These are phyloP conservation scores for Coemansia erecta DNA, from an alignment of 192 early-diverging fungal species.

Conservation along the genomic window DNA sequence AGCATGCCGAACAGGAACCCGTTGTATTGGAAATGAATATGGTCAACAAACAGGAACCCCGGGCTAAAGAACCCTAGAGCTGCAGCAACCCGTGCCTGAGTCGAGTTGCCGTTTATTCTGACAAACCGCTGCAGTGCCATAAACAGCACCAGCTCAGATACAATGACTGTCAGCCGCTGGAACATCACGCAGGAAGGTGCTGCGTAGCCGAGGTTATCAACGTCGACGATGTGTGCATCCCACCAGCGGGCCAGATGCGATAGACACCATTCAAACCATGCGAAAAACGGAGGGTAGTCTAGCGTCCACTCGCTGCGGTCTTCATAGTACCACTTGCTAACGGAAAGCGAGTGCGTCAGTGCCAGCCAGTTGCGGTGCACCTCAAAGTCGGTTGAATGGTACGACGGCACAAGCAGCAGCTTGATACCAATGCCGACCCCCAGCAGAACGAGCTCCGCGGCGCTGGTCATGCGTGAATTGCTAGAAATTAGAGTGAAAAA, in stretches of 20 bases:
- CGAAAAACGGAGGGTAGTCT: conserved; percentile 98
- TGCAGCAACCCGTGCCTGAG: conserved; percentile 50
- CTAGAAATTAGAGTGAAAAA: neutral
- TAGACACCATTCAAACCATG: conserved; percentile 87
- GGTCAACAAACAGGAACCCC: conserved; percentile 83
- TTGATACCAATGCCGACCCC: conserved; percentile 48
- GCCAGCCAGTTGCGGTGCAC: conserved; percentile 98
- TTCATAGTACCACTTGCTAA: conserved; percentile 84
- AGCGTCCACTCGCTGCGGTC: conserved; percentile 88
- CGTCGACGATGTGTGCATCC: conserved; percentile 75
- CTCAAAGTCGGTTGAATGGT: conserved; percentile 97
- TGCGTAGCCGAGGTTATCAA: conserved; percentile 68
- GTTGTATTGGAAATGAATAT: conserved; percentile 99
- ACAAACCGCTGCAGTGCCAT: conserved; percentile 62
- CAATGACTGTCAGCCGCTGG: conserved; percentile 80
- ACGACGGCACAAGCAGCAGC: conserved; percentile 71
- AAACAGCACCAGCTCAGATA: conserved; percentile 77
- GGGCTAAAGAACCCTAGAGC: conserved; percentile 66
- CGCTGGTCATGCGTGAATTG: conserved; percentile 18
- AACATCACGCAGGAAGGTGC: conserved; percentile 70
- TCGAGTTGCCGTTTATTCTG: conserved; percentile 13
- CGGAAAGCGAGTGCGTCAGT: conserved; percentile 81
- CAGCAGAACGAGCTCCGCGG: conserved; percentile 27
- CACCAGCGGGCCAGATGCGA: conserved; percentile 52
- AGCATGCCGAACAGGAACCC: conserved; percentile 87